Percentiles rank a stretch among this genome's conserved stretches.
Evolutionary conservation across 495 filamentous ascomycete species (phyloP).

Genomic region (Oleoguttula mirabilis): DNA sequence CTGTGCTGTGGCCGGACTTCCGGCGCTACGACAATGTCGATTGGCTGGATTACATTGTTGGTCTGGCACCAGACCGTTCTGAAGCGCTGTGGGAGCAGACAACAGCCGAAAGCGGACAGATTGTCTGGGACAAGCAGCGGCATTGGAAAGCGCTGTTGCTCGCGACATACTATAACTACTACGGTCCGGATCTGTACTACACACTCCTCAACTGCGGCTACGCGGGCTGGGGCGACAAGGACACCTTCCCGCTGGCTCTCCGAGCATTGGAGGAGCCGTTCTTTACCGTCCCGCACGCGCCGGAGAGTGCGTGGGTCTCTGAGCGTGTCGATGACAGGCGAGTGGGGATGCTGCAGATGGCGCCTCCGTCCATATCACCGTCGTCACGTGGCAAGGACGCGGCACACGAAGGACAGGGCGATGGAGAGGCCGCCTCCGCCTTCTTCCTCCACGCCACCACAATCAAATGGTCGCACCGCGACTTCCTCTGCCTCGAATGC

Average conservation of each 20-base stretch:
- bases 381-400: too few species aligned
- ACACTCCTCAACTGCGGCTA: conserved; percentile 44
- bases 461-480: conserved; percentile 8
- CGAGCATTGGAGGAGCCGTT: conserved; percentile 3
- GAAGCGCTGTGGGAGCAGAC: conserved; percentile 16
- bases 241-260: conserved; percentile 37
- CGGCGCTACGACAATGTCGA: conserved; percentile 5
- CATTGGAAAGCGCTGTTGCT: conserved; percentile 44
- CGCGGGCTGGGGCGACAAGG: conserved; percentile 52
- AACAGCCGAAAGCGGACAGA: conserved; percentile 40
- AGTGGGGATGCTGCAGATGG: conserved; percentile 7
- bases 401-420: not conserved
- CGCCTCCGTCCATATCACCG: not conserved
- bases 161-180: conserved; percentile 51
- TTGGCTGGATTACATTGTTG: conserved; percentile 35
- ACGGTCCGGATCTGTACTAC: conserved; percentile 49
- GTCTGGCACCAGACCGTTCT: conserved; percentile 26
- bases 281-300: not conserved
- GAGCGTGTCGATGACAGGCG: not conserved
- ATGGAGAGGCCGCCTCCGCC: not conserved
- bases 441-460: conserved; percentile 10
- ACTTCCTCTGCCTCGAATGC: conserved; percentile 6
- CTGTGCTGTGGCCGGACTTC: conserved; percentile 7
- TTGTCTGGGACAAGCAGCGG: conserved; percentile 44
- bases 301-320: not conserved